Evolutionary conservation across 2,329 filamentous ascomycete species (phyloP).

Genomic region (Phaeoacremonium minimum): DNA sequence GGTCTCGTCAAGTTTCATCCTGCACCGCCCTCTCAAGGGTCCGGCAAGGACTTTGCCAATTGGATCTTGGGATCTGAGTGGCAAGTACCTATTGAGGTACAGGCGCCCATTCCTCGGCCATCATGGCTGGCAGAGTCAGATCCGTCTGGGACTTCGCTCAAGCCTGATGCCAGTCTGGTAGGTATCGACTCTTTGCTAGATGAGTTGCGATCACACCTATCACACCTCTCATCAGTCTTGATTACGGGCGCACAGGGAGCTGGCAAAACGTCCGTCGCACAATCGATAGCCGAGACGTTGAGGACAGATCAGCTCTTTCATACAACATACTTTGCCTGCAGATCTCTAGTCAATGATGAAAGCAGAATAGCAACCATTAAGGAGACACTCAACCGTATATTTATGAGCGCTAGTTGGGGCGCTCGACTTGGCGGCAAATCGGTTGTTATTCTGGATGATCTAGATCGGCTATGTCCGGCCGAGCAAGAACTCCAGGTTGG

Average conservation of each 20-base stretch:
- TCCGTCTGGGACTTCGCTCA: conserved; percentile 51
- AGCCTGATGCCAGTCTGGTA: conserved; percentile 60
- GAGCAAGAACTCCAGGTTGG: conserved; percentile 94
- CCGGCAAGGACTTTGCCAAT: conserved; percentile 40
- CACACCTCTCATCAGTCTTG: conserved; percentile 83
- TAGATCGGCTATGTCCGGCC: conserved; percentile 87
- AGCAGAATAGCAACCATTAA: conserved; percentile 86
- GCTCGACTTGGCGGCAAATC: conserved; percentile 79
- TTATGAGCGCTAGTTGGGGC: conserved; percentile 88
- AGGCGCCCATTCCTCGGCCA: conserved; percentile 66
- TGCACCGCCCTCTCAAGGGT: conserved; percentile 33
- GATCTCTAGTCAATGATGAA: conserved; percentile 85
- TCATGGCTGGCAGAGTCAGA: conserved; percentile 49
- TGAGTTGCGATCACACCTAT: conserved; percentile 70
- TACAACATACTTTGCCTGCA: conserved; percentile 80
- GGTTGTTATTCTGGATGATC: conserved; percentile 83
- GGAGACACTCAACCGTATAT: conserved; percentile 77
- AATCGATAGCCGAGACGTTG: conserved; percentile 69
- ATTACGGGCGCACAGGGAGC: conserved; percentile 85
- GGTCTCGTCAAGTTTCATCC: conserved; percentile 78
- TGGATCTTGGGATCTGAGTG: conserved; percentile 80
- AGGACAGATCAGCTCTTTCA: conserved; percentile 73
- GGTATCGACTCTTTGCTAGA: conserved; percentile 77
- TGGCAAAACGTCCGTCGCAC: conserved; percentile 80
- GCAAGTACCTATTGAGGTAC: conserved; percentile 70